A percentile compares a stretch with the other conserved stretches of the same genome.
Evolutionary conservation across 2,329 filamentous ascomycete genomes (phyloP).

Genomic region (Trichoderma harzianum): DNA sequence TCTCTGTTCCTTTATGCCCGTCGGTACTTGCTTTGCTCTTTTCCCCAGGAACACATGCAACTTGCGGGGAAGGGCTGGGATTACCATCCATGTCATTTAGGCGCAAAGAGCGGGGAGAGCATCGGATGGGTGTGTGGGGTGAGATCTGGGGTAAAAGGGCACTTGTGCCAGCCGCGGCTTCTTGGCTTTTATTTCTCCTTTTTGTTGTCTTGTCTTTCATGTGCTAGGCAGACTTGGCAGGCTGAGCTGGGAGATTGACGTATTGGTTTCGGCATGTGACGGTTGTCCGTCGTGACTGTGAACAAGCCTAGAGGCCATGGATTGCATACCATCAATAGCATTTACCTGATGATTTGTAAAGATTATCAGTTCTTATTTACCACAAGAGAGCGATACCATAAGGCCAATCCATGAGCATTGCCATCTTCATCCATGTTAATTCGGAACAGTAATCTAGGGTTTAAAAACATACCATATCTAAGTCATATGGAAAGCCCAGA

Average conservation of each 20-base stretch:
- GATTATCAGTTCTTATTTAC: not conserved
- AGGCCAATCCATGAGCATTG: not conserved
- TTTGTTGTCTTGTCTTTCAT: not conserved
- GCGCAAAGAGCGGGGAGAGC: not conserved
- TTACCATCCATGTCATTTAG: not conserved
- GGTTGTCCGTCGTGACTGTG: not conserved
- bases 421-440: not conserved
- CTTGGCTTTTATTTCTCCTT: not conserved
- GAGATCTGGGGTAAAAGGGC: constrained; percentile 8
- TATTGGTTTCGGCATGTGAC: not conserved
- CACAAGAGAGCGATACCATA: not conserved
- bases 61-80: constrained; percentile 1
- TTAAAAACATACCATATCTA: not conserved
- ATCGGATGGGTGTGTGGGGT: not conserved
- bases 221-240: not conserved
- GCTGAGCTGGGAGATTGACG: not conserved
- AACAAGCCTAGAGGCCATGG: not conserved
- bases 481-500: not conserved
- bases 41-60: not conserved
- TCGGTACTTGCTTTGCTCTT: not conserved
- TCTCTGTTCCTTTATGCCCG: not conserved
- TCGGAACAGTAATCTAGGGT: not conserved
- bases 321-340: not conserved
- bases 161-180: not conserved
- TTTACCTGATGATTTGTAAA: not conserved